phyloP scores from a whole-genome alignment of 495 filamentous ascomycete genomes.

The Lepidopterella palustris region DNA sequence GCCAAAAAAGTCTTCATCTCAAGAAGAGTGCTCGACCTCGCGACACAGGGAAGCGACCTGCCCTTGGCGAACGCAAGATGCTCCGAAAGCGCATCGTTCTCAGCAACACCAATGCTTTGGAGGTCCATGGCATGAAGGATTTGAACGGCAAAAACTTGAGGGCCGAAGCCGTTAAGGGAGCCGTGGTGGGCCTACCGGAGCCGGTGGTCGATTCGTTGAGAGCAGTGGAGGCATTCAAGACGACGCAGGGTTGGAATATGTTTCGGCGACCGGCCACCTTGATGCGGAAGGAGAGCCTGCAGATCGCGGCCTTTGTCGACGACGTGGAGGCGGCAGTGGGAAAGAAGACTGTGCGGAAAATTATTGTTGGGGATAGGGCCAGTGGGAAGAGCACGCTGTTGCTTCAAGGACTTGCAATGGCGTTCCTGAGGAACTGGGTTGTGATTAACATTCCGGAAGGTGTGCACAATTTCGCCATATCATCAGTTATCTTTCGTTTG shows the following conservation, averaged over 20 bases:
- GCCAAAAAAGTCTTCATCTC: slow-evolving; percentile 33
- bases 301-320: slow-evolving; percentile 58
- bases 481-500: not conserved
- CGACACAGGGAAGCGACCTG: slow-evolving; percentile 44
- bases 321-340: slow-evolving; percentile 43
- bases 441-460: slow-evolving; percentile 90
- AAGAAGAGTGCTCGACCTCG: slow-evolving; percentile 27
- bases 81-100: slow-evolving; percentile 81
- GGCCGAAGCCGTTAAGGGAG: slow-evolving; percentile 50
- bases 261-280: slow-evolving; percentile 75
- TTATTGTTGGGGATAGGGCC: slow-evolving; percentile 66
- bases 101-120: slow-evolving; percentile 86
- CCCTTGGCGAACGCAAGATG: slow-evolving; percentile 75
- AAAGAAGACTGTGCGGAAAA: slow-evolving; percentile 54
- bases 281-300: slow-evolving; percentile 65
- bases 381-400: slow-evolving; percentile 81
- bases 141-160: slow-evolving; percentile 41
- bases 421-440: slow-evolving; percentile 75
- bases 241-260: slow-evolving; percentile 79
- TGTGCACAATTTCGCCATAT: slow-evolving; percentile 35
- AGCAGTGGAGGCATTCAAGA: slow-evolving; percentile 80
- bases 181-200: slow-evolving; percentile 63
- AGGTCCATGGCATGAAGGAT: slow-evolving; percentile 57
- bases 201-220: slow-evolving; percentile 69
- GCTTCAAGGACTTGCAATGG: slow-evolving; percentile 78